Percentiles rank a stretch among this genome's conserved stretches.
phyloP scores from a whole-genome alignment of 768 basidiomycete genomes.

The Kondoa subrosea region DNA sequence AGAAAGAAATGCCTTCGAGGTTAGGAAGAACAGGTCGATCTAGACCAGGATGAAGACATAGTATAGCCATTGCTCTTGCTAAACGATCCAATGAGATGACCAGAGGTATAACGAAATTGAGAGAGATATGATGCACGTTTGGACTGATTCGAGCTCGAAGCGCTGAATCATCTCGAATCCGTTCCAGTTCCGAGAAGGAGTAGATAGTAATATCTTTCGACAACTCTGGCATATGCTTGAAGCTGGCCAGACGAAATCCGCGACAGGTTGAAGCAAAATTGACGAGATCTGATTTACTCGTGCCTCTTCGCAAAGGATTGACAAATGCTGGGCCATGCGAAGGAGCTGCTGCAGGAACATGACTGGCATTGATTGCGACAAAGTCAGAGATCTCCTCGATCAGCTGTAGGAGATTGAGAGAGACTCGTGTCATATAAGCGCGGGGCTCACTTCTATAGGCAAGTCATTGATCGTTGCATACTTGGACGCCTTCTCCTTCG shows the following conservation, averaged over 20 bases:
- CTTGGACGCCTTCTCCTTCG: not conserved
- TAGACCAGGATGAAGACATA: not conserved
- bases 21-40: not conserved
- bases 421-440: not conserved
- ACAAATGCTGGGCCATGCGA: not conserved
- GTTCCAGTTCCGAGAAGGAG: not conserved
- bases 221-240: not conserved
- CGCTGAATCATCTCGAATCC: not conserved
- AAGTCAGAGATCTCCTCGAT: not conserved
- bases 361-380: not conserved
- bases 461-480: not conserved
- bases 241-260: not conserved
- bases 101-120: not conserved
- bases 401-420: not conserved
- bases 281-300: not conserved
- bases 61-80: not conserved
- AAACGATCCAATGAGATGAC: not conserved
- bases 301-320: not conserved
- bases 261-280: not conserved
- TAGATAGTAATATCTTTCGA: not conserved
- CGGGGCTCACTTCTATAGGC: not conserved
- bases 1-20: not conserved
- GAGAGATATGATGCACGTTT: not conserved
- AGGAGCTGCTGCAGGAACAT: not conserved
- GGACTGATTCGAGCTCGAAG: not conserved